Evolutionary conservation across 1,284 basidiomycete genomes (phyloP).

Genomic region (Ceratobasidium sp.): DNA sequence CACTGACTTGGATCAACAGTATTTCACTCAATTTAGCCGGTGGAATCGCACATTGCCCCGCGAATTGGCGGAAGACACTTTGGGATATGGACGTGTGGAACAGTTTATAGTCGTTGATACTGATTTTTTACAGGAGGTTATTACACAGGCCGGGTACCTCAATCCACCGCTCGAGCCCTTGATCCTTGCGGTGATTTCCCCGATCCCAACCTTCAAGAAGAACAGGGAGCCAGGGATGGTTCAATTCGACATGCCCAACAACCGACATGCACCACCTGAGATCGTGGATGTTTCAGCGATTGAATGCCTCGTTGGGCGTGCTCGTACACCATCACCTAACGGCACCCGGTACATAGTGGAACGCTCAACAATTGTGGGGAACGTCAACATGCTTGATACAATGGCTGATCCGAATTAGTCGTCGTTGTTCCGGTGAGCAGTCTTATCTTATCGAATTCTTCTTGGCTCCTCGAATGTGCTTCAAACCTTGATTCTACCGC

Average conservation of each 20-base stretch:
- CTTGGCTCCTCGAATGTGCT: no score
- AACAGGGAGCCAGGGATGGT: constrained; percentile 13
- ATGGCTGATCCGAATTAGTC: not conserved
- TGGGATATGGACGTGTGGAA: constrained; percentile 3
- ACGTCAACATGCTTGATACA: not conserved
- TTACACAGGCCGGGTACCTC: constrained; percentile 43
- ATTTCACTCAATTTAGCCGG: not conserved
- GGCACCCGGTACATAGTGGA: constrained; percentile 46
- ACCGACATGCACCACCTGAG: constrained; percentile 12
- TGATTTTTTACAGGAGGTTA: not conserved
- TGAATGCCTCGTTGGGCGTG: constrained; percentile 43
- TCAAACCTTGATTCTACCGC: no score
- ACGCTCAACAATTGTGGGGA: constrained; percentile 42
- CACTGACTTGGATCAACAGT: not conserved
- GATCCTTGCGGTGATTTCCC: constrained; percentile 44
- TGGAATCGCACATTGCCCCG: not conserved
- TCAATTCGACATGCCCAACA: constrained; percentile 14
- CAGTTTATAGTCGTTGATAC: not conserved
- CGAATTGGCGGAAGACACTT: not conserved
- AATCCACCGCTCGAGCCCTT: constrained; percentile 35
- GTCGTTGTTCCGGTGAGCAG: not conserved
- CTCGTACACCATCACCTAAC: constrained; percentile 31
- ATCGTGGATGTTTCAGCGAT: constrained; percentile 45
- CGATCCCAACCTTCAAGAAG: constrained; percentile 33
- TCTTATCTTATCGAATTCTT: no score